Evolutionary conservation across 345 rosid species (phyloP), one percentile per base, ranked within the genome.

Genomic region (Linum trigynum): DNA sequence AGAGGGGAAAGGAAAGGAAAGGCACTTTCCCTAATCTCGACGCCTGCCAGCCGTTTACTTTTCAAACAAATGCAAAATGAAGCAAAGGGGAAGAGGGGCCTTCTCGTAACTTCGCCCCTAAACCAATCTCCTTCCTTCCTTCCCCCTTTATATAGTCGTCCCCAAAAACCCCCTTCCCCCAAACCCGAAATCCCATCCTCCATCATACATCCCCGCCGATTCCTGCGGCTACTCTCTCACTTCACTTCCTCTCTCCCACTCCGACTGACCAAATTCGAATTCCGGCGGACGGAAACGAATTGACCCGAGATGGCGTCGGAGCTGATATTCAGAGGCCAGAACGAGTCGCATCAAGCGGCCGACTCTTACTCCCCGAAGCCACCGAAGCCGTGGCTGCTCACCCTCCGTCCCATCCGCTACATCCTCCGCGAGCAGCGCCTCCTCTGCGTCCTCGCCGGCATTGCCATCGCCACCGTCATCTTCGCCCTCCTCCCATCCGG

Each of bases 391-490:
- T 88, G 94, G 95, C 77, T 89, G 50, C 71, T 71, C 48, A 71
- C 85, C 63, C 69, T 72, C 11, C 85, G 89, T 8, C 88, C 89
- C 55, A 72, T 90, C 69, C 89, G 85, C 38, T 90, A 90, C 88
- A 43, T 88, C 73, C 86, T 94, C 74, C 81, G 89, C 0, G 99
- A 94, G 78, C 92, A 90, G 80, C 95, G 99, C n/a, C 91, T 94
- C 67, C 57, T 88, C 43, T 90, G 85, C 75, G 84, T 90, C 50
- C 81, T 94, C 61, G 69, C 85, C 68, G 99, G 97, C 92, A 82
- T 94, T 81, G 89, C 83, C 16, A 79, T 94, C 57, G 95, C 97
- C 63, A 84, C 95, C 5, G 62, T 88, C 43, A 71, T 81, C 74
- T 94, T 94, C 82, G 71, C 86, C 15, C 1, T 79, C 59, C 68